Evolutionary conservation across 768 basidiomycete species (phyloP).

Genomic region (Imleria badia): DNA sequence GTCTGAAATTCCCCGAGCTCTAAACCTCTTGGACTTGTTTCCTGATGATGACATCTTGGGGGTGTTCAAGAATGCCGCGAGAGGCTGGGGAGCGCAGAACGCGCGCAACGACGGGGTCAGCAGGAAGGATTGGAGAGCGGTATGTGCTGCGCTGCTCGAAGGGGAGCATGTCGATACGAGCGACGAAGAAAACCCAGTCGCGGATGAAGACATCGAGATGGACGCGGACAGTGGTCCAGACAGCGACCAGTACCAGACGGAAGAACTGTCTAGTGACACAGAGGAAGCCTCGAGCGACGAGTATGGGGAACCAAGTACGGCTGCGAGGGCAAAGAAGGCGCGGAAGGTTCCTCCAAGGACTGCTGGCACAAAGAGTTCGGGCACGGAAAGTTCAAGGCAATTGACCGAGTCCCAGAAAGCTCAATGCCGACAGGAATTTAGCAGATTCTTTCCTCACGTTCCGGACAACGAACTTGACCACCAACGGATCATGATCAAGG

Average conservation of each 20-base stretch:
- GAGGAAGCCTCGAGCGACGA: constrained; percentile 32
- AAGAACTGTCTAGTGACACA: constrained; percentile 24
- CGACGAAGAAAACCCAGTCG: constrained; percentile 8
- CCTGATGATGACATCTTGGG: constrained; percentile 71
- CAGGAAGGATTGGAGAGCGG: constrained; percentile 74
- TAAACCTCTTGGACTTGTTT: constrained; percentile 61
- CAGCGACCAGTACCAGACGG: constrained; percentile 28
- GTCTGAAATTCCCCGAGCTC: constrained; percentile 56
- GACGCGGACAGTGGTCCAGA: constrained; percentile 29
- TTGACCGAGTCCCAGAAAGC: constrained; percentile 54
- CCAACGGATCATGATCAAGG: constrained; percentile 63
- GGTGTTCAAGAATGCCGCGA: constrained; percentile 74
- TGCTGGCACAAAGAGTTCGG: background rate
- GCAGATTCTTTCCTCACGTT: constrained; percentile 70
- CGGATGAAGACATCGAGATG: constrained; percentile 21
- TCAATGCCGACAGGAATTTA: constrained; percentile 58
- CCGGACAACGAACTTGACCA: constrained; percentile 43
- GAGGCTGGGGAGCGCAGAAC: constrained; percentile 57
- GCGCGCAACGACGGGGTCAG: constrained; percentile 43
- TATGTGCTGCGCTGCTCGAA: constrained; percentile 74
- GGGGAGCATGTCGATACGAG: constrained; percentile 31
- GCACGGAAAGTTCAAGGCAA: constrained; percentile 5
- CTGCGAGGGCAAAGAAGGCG: constrained; percentile 9
- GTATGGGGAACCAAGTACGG: constrained; percentile 20
- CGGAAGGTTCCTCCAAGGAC: constrained; percentile 2